These are phyloP conservation scores for Stemphylium vesicarium DNA, from an alignment of 2,329 filamentous ascomycete genomes.

Conservation along the genomic window DNA sequence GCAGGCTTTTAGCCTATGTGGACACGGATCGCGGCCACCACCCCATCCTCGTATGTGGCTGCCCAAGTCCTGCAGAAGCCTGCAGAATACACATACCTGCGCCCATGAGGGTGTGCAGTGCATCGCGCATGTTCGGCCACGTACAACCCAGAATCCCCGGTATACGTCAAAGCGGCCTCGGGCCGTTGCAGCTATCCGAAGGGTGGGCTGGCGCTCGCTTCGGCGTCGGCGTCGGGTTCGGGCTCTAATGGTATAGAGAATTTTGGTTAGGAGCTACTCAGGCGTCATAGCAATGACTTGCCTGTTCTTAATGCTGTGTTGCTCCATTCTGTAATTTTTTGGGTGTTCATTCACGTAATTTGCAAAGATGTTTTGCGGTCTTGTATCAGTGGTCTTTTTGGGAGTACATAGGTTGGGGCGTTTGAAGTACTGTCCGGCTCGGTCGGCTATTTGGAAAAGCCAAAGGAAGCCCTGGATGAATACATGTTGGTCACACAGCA, in stretches of 20 bases:
- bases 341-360: background rate
- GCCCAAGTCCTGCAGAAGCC: background rate
- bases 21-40: slow-evolving; percentile 4
- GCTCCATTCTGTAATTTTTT: background rate
- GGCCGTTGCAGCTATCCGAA: slow-evolving; percentile 18
- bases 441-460: slow-evolving; percentile 7
- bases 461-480: too few species aligned
- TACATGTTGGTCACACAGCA: slow-evolving; percentile 9
- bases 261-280: too few species aligned
- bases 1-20: slow-evolving; percentile 33
- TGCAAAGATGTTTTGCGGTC: background rate
- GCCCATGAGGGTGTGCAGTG: background rate
- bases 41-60: background rate
- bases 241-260: too few species aligned
- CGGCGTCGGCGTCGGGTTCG: background rate
- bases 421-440: background rate
- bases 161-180: slow-evolving; percentile 16
- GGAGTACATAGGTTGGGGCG: background rate
- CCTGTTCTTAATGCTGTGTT: too few species aligned
- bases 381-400: background rate
- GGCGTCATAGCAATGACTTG: background rate
- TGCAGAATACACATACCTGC: background rate
- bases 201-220: background rate
- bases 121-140: background rate
- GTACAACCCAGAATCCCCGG: slow-evolving; percentile 4